phyloP scores from a whole-genome alignment of 257 asterid genomes.

The Handroanthus guayacan region DNA sequence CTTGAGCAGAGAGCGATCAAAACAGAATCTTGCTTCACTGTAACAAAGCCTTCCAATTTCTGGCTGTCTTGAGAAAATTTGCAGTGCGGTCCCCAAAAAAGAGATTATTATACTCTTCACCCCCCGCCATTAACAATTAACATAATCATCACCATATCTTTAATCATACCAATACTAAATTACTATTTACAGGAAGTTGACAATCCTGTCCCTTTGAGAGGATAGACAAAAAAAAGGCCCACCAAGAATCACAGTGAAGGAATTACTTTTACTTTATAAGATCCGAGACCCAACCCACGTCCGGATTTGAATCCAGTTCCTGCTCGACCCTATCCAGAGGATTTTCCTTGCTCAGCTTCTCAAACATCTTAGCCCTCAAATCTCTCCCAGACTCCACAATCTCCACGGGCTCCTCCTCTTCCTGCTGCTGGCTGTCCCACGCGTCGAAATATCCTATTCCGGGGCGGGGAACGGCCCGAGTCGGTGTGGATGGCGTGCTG shows the following conservation, averaged over 20 bases:
- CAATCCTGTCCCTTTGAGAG: slow-evolving; percentile 3
- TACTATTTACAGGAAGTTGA: slow-evolving; percentile 35
- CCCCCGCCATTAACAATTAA: no score
- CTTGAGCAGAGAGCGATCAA: not conserved
- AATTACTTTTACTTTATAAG: slow-evolving; percentile 45
- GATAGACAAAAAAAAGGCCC: not conserved
- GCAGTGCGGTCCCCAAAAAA: slow-evolving; percentile 25
- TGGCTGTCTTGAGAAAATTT: slow-evolving; percentile 20
- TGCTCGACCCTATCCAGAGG: slow-evolving; percentile 54
- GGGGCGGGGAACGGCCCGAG: slow-evolving; percentile 38
- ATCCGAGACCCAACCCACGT: slow-evolving; percentile 80
- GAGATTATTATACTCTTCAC: slow-evolving; percentile 34
- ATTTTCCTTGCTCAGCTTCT: slow-evolving; percentile 58
- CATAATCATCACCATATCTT: not conserved
- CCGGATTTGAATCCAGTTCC: slow-evolving; percentile 54
- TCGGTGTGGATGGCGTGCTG: slow-evolving; percentile 54
- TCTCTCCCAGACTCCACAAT: slow-evolving; percentile 59
- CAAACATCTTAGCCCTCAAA: slow-evolving; percentile 59
- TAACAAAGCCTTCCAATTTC: not conserved
- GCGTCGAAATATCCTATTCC: slow-evolving; percentile 44
- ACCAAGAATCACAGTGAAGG: slow-evolving; percentile 9
- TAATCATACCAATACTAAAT: not conserved
- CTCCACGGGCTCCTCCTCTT: slow-evolving; percentile 48
- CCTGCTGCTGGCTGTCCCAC: slow-evolving; percentile 26
- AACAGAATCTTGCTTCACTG: not conserved